Conservation (phyloP, 768 basidiomycete genomes). For the Psilocybe cyanescens region DNA sequence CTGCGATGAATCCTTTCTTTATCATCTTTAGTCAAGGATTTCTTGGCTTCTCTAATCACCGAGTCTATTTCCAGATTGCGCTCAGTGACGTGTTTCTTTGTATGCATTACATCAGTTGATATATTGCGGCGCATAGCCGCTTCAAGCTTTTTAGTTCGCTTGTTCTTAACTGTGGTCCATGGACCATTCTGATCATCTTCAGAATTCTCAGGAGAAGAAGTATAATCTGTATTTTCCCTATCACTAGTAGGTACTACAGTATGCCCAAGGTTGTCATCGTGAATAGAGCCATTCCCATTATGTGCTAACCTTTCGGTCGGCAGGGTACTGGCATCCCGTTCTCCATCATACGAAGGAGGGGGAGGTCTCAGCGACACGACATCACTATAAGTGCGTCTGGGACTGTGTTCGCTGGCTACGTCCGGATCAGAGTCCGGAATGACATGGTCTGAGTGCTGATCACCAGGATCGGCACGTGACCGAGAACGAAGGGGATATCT, state of each 20-base stretch:
- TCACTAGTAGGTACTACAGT: background rate
- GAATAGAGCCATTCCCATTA: too few relatives aligned
- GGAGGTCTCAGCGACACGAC: constrained; percentile 8
- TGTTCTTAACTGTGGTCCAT: constrained; percentile 2
- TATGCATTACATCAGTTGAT: background rate
- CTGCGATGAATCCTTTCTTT: too few relatives aligned
- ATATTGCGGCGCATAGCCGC: background rate
- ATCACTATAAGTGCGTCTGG: constrained; percentile 8
- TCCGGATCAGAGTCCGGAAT: background rate
- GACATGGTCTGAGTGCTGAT: background rate
- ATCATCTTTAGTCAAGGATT: too few relatives aligned
- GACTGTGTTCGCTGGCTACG: too few relatives aligned
- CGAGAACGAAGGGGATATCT: background rate
- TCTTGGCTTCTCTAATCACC: too few relatives aligned
- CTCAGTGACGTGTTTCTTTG: background rate
- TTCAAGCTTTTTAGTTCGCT: background rate
- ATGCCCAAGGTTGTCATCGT: background rate
- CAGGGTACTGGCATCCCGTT: background rate
- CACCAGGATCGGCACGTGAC: background rate
- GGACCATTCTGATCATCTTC: background rate
- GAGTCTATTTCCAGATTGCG: too few relatives aligned
- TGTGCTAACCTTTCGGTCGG: background rate
- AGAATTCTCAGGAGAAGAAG: background rate
- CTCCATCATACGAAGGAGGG: background rate
- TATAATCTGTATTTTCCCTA: background rate